Conservation (phyloP, 2,329 filamentous ascomycete species). For the Claviceps pusilla region DNA sequence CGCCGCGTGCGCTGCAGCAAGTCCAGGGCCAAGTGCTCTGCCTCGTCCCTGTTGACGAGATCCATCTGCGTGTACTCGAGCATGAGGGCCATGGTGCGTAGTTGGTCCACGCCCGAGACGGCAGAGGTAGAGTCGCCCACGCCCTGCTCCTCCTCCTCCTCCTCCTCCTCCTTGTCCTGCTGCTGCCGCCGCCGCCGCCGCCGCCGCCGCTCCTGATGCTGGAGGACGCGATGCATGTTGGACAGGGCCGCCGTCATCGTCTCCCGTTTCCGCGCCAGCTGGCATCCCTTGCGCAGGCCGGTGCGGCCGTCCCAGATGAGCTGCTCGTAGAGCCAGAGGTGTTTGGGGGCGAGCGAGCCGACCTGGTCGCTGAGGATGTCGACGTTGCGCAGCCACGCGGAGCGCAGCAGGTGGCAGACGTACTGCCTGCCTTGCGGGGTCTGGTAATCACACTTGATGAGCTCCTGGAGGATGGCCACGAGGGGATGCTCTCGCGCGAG, state of each 20-base stretch:
- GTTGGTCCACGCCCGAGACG: constrained; percentile 10
- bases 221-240: constrained; percentile 9
- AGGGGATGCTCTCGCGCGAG: constrained; percentile 20
- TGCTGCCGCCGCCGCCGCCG: no score
- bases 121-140: background rate
- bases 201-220: background rate
- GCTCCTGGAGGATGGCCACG: constrained; percentile 18
- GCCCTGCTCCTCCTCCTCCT: background rate
- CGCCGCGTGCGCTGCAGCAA: constrained; percentile 15
- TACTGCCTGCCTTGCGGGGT: constrained; percentile 17
- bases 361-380: constrained; percentile 19
- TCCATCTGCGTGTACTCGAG: constrained; percentile 26
- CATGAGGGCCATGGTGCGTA: constrained; percentile 19
- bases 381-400: constrained; percentile 24
- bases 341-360: constrained; percentile 14
- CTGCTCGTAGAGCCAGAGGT: constrained; percentile 24
- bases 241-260: constrained; percentile 18
- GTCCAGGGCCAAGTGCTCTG: constrained; percentile 16
- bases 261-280: constrained; percentile 14
- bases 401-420: constrained; percentile 19
- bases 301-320: constrained; percentile 25
- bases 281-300: constrained; percentile 17
- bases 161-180: no score
- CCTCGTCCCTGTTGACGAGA: constrained; percentile 16
- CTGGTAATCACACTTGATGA: constrained; percentile 17